Evolutionary conservation across 2,329 filamentous ascomycete genomes (phyloP).

Genomic region (Botrytis squamosa): DNA sequence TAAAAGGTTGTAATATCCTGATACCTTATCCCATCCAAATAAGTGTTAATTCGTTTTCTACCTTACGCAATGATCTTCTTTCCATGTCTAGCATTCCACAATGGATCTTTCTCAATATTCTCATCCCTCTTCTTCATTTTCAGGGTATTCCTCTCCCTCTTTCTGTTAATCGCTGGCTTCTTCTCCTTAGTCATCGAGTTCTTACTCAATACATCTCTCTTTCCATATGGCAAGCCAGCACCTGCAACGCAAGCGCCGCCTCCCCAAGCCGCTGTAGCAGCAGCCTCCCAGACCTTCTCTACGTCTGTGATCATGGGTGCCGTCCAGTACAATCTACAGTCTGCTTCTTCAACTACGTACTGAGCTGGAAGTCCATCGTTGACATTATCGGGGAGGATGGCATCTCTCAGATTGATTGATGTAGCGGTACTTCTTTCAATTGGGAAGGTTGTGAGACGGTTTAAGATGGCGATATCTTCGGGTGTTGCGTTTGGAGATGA

Average conservation of each 20-base stretch:
- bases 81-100: conserved; percentile 16
- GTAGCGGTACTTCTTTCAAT: conserved; percentile 35
- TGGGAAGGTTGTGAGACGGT: conserved; percentile 27
- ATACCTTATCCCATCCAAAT: neutral
- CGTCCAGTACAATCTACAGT: conserved; percentile 62
- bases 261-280: conserved; percentile 44
- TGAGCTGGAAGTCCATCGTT: conserved; percentile 50
- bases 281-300: conserved; percentile 51
- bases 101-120: neutral
- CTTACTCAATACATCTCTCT: neutral
- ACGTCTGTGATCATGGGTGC: conserved; percentile 51
- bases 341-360: conserved; percentile 59
- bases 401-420: conserved; percentile 46
- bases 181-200: conserved; percentile 2
- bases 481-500: conserved; percentile 24
- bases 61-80: neutral
- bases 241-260: conserved; percentile 41
- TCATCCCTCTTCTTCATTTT: conserved; percentile 1
- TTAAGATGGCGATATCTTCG: conserved; percentile 25
- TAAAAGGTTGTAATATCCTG: neutral
- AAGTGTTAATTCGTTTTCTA: neutral
- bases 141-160: conserved; percentile 9
- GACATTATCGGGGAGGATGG: conserved; percentile 36
- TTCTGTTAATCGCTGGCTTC: conserved; percentile 1
- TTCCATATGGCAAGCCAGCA: conserved; percentile 27